Conservation (phyloP, 768 basidiomycete genomes). For the Phaeotremella fagi region DNA sequence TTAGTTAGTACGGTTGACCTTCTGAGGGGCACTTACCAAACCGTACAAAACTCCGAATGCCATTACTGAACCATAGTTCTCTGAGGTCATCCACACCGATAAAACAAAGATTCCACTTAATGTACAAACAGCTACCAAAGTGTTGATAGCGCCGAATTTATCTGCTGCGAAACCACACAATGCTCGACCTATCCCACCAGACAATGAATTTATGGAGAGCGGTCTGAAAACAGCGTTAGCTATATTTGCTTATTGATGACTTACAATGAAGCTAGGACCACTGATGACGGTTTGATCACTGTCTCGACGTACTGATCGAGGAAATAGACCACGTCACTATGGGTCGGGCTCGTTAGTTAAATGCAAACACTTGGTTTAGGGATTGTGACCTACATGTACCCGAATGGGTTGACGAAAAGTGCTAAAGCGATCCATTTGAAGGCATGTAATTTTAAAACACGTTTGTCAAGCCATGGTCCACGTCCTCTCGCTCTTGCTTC, state of each 20-base stretch:
- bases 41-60: background rate
- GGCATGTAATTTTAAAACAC: background rate
- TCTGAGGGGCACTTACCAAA: background rate
- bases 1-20: background rate
- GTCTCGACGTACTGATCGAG: conserved; percentile 8
- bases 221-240: background rate
- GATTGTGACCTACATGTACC: background rate
- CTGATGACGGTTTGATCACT: background rate
- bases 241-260: background rate
- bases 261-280: conserved; percentile 7
- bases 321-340: conserved; percentile 6
- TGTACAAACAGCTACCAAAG: background rate
- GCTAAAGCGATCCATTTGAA: background rate
- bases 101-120: background rate
- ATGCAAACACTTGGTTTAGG: background rate
- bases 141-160: background rate
- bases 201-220: background rate
- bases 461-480: background rate
- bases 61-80: background rate
- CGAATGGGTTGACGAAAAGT: background rate
- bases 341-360: background rate
- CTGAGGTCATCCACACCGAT: background rate
- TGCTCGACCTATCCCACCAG: background rate
- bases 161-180: background rate
- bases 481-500: background rate